A percentile compares a stretch with the other conserved stretches of the same genome.
Conservation (phyloP, 1,284 basidiomycete species). For the Chondrostereum purpureum region DNA sequence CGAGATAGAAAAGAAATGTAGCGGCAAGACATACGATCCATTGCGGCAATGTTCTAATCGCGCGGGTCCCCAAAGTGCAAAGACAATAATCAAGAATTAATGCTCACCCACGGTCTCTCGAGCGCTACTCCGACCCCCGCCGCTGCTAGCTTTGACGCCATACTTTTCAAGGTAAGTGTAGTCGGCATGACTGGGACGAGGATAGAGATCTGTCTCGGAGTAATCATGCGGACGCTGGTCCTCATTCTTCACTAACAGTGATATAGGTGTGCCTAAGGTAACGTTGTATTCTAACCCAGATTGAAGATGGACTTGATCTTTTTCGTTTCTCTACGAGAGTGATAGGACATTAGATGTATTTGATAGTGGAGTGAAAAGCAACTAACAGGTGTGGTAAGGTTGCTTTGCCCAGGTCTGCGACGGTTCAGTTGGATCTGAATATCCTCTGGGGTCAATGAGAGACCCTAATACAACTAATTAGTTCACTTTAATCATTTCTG, state of each 20-base stretch:
- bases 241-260: slow-evolving; percentile 93
- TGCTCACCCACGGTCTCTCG: slow-evolving; percentile 93
- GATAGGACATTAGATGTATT: slow-evolving; percentile 4
- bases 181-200: slow-evolving; percentile 96
- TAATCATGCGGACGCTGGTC: slow-evolving; percentile 99
- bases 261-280: slow-evolving; percentile 96
- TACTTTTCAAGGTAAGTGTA: slow-evolving; percentile 99
- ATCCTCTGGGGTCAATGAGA: slow-evolving; percentile 76
- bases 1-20: too few species aligned
- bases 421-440: slow-evolving; percentile 91
- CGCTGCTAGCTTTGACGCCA: slow-evolving; percentile 93
- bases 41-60: too few species aligned
- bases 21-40: too few species aligned
- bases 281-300: slow-evolving; percentile 92
- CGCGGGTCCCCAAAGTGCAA: too few species aligned
- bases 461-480: slow-evolving; percentile 49
- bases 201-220: slow-evolving; percentile 96
- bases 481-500: neutral
- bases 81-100: too few species aligned
- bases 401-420: slow-evolving; percentile 91
- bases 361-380: slow-evolving; percentile 5
- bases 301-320: slow-evolving; percentile 91
- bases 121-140: slow-evolving; percentile 91
- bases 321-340: slow-evolving; percentile 85
- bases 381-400: slow-evolving; percentile 91